Evolutionary conservation across 805 yeast genomes (phyloP), one percentile per base, ranked within the genome.

Genomic region (Millerozyma miso): DNA sequence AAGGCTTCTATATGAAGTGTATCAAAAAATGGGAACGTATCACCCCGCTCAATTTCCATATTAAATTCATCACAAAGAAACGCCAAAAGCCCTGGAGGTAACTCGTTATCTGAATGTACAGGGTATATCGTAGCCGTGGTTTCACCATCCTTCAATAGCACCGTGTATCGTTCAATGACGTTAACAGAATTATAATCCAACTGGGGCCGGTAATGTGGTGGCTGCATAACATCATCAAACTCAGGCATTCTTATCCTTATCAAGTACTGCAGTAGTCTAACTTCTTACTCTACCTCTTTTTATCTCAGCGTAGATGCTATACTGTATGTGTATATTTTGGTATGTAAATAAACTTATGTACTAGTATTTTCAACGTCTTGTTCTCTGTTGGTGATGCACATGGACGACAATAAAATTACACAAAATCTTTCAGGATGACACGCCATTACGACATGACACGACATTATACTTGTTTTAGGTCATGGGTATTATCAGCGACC

Each of bases 91-190:
- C 88, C 91, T 1, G 79, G 77, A 0, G 98, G 98, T 10, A 91
- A 67, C 43, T 81, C 80, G 19, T 74, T 74, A 0, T 81, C 72
- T 20, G 79, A 76, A 44, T 80, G 74, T 12, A 91, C 77, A 3
- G 99, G 98, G 57, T 88, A 88, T 45, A 93, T 83, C 3, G 97
- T 90, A 1, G 97, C 97, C 0, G 90, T 80, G 1, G 97, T 89
- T 51, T 87, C 93, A 14, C 91, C 88, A 61, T 90, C 97, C 56
- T 86, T 84, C 19, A 89, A 69, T 10, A 88, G 65, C 2, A 88
- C 87, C 1, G 95, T 87, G 53, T 83, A 81, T 4, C 93, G 79
- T 40, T 76, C 81, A 26, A 80, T 73, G 15, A 53, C 58, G 17
- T 65, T 54, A 32, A 56, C 61, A 1, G 68, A 58, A 36, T 52